Evolutionary conservation across 2,329 filamentous ascomycete genomes (phyloP).

Genomic region (Arachnomyces sp.): DNA sequence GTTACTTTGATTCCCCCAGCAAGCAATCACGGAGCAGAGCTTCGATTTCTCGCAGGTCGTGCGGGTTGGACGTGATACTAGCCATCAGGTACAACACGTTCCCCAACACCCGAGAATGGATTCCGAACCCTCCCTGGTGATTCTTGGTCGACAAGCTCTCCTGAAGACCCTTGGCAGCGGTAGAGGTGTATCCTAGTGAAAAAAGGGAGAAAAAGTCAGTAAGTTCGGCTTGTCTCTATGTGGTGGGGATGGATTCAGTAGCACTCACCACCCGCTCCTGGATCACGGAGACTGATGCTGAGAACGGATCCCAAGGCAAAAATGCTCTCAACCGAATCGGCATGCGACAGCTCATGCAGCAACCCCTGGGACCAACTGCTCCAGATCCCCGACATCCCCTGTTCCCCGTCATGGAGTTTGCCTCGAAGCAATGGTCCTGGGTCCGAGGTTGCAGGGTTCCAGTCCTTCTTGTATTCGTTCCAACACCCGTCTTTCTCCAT

Average conservation of each 20-base stretch:
- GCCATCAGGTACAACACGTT: slow-evolving; percentile 58
- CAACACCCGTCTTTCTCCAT: slow-evolving; percentile 54
- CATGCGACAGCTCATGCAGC: slow-evolving; percentile 52
- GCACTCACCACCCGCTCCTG: slow-evolving; percentile 37
- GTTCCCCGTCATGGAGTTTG: not conserved
- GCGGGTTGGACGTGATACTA: slow-evolving; percentile 43
- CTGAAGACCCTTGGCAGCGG: slow-evolving; percentile 47
- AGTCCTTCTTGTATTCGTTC: slow-evolving; percentile 48
- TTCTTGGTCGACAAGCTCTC: slow-evolving; percentile 38
- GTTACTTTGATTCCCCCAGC: slow-evolving; percentile 7
- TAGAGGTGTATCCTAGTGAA: slow-evolving; percentile 48
- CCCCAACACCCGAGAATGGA: slow-evolving; percentile 54
- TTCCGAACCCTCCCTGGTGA: slow-evolving; percentile 31
- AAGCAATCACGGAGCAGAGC: slow-evolving; percentile 31
- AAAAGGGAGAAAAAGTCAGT: slow-evolving; percentile 1
- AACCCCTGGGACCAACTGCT: slow-evolving; percentile 63
- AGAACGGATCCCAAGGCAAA: slow-evolving; percentile 71
- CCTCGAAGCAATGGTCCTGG: too few species aligned
- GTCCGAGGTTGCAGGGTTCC: slow-evolving; percentile 24
- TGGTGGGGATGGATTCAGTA: not conserved
- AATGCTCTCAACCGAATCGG: slow-evolving; percentile 52
- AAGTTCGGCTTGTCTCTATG: too few species aligned
- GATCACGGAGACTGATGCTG: slow-evolving; percentile 53
- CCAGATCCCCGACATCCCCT: slow-evolving; percentile 42
- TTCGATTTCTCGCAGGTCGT: slow-evolving; percentile 36